Evolutionary conservation across 345 rosid genomes (phyloP).

Genomic region (Bruguiera sexangula): DNA sequence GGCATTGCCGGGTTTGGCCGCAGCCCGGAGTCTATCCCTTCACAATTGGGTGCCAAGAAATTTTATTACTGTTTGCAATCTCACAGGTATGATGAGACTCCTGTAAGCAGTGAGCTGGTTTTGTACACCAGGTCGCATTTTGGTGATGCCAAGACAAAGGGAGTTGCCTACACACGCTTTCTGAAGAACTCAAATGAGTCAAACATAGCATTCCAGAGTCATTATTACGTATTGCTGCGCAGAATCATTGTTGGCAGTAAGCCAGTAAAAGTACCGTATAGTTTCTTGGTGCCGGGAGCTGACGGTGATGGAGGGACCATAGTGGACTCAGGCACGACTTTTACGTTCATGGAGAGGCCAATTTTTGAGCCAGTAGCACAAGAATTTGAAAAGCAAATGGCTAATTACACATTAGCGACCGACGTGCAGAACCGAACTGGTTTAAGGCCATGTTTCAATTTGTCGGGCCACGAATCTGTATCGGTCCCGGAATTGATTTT

Average conservation of each 20-base stretch:
- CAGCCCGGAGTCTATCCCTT: slow-evolving; percentile 62
- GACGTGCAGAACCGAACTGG: slow-evolving; percentile 47
- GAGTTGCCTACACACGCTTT: slow-evolving; percentile 67
- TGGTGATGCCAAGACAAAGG: slow-evolving; percentile 35
- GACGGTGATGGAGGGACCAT: slow-evolving; percentile 83
- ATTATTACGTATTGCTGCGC: slow-evolving; percentile 61
- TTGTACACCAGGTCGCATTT: slow-evolving; percentile 48
- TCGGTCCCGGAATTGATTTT: slow-evolving; percentile 48
- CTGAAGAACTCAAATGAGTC: slow-evolving; percentile 37
- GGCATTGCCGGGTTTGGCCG: slow-evolving; percentile 96
- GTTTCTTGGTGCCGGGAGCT: slow-evolving; percentile 43
- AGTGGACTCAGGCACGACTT: slow-evolving; percentile 88
- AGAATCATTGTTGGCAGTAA: slow-evolving; percentile 56
- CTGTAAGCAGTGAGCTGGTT: slow-evolving; percentile 52
- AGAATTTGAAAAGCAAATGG: slow-evolving; percentile 63
- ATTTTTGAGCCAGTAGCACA: slow-evolving; percentile 47
- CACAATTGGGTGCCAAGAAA: slow-evolving; percentile 59
- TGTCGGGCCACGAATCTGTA: slow-evolving; percentile 40
- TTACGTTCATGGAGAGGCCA: slow-evolving; percentile 76
- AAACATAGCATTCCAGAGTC: slow-evolving; percentile 39
- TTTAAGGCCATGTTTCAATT: slow-evolving; percentile 65
- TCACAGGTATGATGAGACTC: slow-evolving; percentile 56
- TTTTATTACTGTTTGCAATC: slow-evolving; percentile 80
- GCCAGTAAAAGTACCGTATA: slow-evolving; percentile 61
- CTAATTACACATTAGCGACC: slow-evolving; percentile 41